These are phyloP conservation scores for Nicotiana sylvestris DNA, from an alignment of 257 asterid genomes.

Conservation along the genomic window DNA sequence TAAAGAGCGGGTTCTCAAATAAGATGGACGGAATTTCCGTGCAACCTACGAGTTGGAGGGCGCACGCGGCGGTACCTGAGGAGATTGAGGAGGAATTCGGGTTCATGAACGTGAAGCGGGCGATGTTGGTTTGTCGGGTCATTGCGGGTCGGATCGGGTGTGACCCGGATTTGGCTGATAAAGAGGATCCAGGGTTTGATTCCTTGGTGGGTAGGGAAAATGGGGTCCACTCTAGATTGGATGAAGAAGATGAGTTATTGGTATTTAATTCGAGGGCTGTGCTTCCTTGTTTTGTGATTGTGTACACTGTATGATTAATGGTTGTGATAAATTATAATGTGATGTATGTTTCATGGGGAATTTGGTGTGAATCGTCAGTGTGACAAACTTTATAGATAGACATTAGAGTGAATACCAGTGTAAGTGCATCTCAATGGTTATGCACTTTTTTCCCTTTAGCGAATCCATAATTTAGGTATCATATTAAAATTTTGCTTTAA, in stretches of 20 bases:
- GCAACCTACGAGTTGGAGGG: constrained; percentile 67
- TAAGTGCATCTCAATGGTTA: background rate
- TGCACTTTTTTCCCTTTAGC: background rate
- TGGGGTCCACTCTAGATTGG: constrained; percentile 31
- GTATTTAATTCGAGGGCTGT: constrained; percentile 82
- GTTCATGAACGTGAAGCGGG: constrained; percentile 76
- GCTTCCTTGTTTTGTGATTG: constrained; percentile 89
- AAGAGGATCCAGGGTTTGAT: constrained; percentile 54
- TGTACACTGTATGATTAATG: constrained; percentile 43
- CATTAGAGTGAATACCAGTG: background rate
- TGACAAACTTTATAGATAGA: background rate
- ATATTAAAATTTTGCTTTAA: too few species aligned
- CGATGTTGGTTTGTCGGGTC: constrained; percentile 75
- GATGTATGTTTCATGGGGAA: background rate
- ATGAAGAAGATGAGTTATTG: constrained; percentile 65
- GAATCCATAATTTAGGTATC: too few species aligned
- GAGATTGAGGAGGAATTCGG: constrained; percentile 77
- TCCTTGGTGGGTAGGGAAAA: constrained; percentile 54
- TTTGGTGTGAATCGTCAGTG: background rate
- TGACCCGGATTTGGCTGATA: constrained; percentile 35
- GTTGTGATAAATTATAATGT: background rate
- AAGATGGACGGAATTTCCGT: constrained; percentile 81
- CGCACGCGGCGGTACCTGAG: constrained; percentile 69
- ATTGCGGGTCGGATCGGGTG: constrained; percentile 78
- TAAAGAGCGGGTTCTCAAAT: constrained; percentile 62